Evolutionary conservation across 2,329 filamentous ascomycete species (phyloP).

Genomic region (Alternaria sp.): DNA sequence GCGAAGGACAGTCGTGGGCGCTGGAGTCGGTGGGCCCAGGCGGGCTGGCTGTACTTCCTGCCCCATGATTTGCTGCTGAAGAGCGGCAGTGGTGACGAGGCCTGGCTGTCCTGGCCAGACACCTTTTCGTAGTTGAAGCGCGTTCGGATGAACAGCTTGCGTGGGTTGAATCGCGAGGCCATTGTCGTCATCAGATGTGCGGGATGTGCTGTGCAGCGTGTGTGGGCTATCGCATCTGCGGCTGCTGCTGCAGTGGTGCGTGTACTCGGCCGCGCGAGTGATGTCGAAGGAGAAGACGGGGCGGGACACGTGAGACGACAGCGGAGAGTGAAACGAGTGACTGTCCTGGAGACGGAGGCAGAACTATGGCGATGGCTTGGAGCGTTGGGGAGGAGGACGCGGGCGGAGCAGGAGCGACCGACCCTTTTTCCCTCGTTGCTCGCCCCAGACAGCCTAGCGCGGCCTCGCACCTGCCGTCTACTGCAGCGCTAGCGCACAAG

Average conservation of each 20-base stretch:
- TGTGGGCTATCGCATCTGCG: constrained; percentile 46
- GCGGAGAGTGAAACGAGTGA: constrained; percentile 42
- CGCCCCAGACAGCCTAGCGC: constrained; percentile 23
- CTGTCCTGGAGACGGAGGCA: constrained; percentile 35
- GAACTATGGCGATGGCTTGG: constrained; percentile 22
- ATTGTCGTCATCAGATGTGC: constrained; percentile 33
- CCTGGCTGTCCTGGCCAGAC: constrained; percentile 54
- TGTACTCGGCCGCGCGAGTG: constrained; percentile 27
- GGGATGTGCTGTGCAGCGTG: constrained; percentile 26
- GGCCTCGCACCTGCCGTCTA: constrained; percentile 21
- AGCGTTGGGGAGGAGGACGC: constrained; percentile 27
- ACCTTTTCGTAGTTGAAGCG: constrained; percentile 59
- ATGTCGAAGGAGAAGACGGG: constrained; percentile 15
- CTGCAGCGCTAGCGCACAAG: constrained; percentile 16
- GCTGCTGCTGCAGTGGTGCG: constrained; percentile 23
- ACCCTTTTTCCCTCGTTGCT: constrained; percentile 27
- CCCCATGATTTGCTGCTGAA: constrained; percentile 51
- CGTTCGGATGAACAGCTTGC: constrained; percentile 56
- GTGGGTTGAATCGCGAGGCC: constrained; percentile 55
- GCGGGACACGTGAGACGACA: constrained; percentile 19
- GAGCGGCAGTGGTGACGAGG: constrained; percentile 52
- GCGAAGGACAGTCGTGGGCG: constrained; percentile 54
- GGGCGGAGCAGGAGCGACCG: constrained; percentile 22
- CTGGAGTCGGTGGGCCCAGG: constrained; percentile 53
- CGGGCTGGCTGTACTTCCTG: constrained; percentile 45